A percentile compares a stretch with the other conserved stretches of the same genome.
Evolutionary conservation across 176 grass and related monocot genomes (phyloP).

Genomic region (Aegilops sharonensis): DNA sequence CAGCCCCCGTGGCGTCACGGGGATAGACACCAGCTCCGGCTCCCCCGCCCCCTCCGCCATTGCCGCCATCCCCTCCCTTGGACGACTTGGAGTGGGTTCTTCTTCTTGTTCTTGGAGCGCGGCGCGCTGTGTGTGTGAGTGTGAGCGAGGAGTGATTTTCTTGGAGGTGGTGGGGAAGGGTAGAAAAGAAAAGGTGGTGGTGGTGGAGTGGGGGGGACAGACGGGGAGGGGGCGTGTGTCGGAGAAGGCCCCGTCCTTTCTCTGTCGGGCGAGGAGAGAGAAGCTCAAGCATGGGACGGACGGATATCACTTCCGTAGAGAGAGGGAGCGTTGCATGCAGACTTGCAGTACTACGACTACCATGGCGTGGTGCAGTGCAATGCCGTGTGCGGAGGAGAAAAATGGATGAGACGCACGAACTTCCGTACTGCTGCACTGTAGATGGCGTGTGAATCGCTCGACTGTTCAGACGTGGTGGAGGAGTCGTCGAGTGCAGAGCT

Average conservation of each 20-base stretch:
- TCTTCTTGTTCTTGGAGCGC: neutral
- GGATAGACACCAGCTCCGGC: conserved; percentile 88
- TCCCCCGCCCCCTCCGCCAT: conserved; percentile 35
- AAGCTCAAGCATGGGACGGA: too few relatives aligned
- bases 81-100: neutral
- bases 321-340: neutral
- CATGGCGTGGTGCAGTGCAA: neutral
- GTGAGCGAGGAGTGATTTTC: neutral
- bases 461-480: conserved; percentile 12
- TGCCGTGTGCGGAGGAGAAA: neutral
- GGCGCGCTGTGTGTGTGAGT: neutral
- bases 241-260: conserved; percentile 13
- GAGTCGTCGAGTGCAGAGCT: neutral
- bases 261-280: conserved; percentile 15
- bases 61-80: conserved; percentile 14
- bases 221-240: conserved; percentile 11
- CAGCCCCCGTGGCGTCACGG: conserved; percentile 65
- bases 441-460: neutral
- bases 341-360: neutral
- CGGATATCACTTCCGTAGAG: neutral
- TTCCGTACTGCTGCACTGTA: neutral
- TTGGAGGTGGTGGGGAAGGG: neutral
- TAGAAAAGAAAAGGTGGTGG: conserved; percentile 7
- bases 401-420: neutral
- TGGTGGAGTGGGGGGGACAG: neutral